Conservation (phyloP, 176 grass and related monocot genomes). For the Tuctoria greenei region DNA sequence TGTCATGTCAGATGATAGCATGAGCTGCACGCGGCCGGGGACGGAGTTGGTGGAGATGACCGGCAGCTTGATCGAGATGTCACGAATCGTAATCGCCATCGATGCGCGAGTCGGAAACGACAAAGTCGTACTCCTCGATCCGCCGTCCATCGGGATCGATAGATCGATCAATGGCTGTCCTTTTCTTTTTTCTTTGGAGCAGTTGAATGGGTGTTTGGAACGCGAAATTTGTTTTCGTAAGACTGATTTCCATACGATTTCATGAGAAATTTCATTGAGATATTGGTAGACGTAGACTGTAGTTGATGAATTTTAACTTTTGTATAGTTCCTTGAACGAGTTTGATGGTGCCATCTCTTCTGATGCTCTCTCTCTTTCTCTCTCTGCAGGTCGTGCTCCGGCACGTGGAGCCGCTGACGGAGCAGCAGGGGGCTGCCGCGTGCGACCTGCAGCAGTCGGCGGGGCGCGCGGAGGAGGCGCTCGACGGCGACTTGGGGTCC, state of each 20-base stretch:
- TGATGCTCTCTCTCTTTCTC: not conserved
- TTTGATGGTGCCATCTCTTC: too few relatives aligned
- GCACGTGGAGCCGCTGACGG: slow-evolving; percentile 53
- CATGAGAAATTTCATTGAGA: too few relatives aligned
- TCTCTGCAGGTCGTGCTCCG: slow-evolving; percentile 40
- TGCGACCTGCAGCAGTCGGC: slow-evolving; percentile 45
- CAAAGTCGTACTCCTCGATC: not conserved
- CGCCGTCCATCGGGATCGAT: not conserved
- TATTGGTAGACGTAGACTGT: too few relatives aligned
- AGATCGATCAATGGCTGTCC: not conserved
- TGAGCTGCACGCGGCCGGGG: not conserved
- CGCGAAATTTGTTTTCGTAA: too few relatives aligned
- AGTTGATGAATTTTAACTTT: too few relatives aligned
- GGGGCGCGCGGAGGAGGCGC: slow-evolving; percentile 46
- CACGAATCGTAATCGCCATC: not conserved
- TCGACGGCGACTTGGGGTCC: slow-evolving; percentile 42
- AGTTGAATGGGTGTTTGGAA: too few relatives aligned
- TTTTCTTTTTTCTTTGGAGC: too few relatives aligned
- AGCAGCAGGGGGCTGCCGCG: slow-evolving; percentile 48
- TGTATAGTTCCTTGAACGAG: too few relatives aligned
- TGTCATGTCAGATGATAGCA: not conserved
- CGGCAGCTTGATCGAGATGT: not conserved
- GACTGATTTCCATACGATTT: too few relatives aligned
- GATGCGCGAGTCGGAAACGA: not conserved
- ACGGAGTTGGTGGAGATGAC: not conserved